Base-by-base conservation (phyloP, 139 green algal genomes). In the Volvox africanus region DNA sequence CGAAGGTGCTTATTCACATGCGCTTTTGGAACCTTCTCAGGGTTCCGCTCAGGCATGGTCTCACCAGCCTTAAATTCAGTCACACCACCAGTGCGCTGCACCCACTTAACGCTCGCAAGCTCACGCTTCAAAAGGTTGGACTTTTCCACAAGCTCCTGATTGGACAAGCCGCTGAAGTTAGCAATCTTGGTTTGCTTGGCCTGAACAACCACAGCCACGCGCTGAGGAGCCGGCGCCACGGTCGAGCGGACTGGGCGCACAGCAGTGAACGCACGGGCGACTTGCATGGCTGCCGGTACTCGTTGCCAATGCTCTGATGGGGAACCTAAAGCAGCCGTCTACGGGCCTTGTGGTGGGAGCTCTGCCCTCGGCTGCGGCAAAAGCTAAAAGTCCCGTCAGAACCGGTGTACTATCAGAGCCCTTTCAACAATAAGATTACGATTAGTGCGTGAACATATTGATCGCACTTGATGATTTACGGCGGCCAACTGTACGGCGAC, bases 1-100 rank as follows among this genome's bases (percentile, higher is more conserved):
- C 91, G 91, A 19, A 92, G n/a, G 78, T 94, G 83, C 92, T 94
- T 95, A 87, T 94, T 94, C 62, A 94, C n/a, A 77, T 95, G 69
- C 32, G 77, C 86, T 89, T 94, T 94, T 61, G 92, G 92, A 19
- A 92, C 73, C n/a, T 93, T 93, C 88, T 95, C 89, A 5, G 89
- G 92, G 69, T 96, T 90, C 14, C 87, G 92, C 85, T 93, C 75
- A 19, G 90, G 91, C 73, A 83, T 83, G 35, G 67, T 67, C 55
- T 92, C 79, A 67, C 88, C 91, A 61, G 89, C 50, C 80, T 91
- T 91, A 0, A 93, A 37, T 85, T 93, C 89, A 12, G 36, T 30
- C 19, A 94, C 91, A 18, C 94, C 94, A n/a, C 90, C 87, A 6
- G 94, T 95, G 32, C 88, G 81, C 91, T 94, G 91, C 75, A 93